Percentiles rank a stretch among this genome's conserved stretches.
phyloP scores from a whole-genome alignment of 2,329 filamentous ascomycete genomes.

The Phoma sp. region DNA sequence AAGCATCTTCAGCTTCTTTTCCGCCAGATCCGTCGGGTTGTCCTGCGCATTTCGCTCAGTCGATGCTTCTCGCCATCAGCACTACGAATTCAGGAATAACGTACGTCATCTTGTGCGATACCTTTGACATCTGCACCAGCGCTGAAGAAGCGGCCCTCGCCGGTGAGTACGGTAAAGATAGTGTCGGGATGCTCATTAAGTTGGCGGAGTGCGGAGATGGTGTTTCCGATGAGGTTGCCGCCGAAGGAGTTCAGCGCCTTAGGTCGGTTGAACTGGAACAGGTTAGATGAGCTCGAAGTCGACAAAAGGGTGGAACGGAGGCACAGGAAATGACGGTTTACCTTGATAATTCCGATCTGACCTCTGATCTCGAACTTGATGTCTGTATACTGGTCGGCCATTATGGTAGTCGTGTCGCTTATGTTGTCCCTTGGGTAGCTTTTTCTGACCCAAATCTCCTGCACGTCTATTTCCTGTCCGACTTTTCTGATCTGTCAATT shows the following conservation, averaged over 20 bases:
- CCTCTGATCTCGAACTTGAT: slow-evolving; percentile 54
- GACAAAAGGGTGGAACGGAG: not conserved
- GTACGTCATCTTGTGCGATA: slow-evolving; percentile 21
- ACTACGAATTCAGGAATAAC: slow-evolving; percentile 1
- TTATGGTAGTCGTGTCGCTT: slow-evolving; percentile 11
- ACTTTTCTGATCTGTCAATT: no score
- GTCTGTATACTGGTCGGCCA: slow-evolving; percentile 49
- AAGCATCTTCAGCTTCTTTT: slow-evolving; percentile 46
- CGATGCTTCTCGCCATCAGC: slow-evolving; percentile 8
- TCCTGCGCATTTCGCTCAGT: slow-evolving; percentile 23
- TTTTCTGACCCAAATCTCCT: not conserved
- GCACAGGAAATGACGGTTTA: slow-evolving; percentile 24
- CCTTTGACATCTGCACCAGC: slow-evolving; percentile 59
- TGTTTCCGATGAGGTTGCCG: slow-evolving; percentile 54
- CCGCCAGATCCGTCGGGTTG: slow-evolving; percentile 30
- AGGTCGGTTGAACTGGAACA: slow-evolving; percentile 56
- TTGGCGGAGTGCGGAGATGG: slow-evolving; percentile 53
- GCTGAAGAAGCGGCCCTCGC: slow-evolving; percentile 60
- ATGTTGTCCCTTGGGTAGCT: not conserved
- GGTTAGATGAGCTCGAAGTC: not conserved
- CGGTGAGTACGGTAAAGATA: slow-evolving; percentile 60
- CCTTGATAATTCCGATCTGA: slow-evolving; percentile 57
- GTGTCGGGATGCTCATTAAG: slow-evolving; percentile 58
- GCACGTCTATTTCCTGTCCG: not conserved
- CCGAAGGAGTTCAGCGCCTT: slow-evolving; percentile 59